Evolutionary conservation across 2,329 filamentous ascomycete species (phyloP).

Genomic region (Chaetomium olivaceum): DNA sequence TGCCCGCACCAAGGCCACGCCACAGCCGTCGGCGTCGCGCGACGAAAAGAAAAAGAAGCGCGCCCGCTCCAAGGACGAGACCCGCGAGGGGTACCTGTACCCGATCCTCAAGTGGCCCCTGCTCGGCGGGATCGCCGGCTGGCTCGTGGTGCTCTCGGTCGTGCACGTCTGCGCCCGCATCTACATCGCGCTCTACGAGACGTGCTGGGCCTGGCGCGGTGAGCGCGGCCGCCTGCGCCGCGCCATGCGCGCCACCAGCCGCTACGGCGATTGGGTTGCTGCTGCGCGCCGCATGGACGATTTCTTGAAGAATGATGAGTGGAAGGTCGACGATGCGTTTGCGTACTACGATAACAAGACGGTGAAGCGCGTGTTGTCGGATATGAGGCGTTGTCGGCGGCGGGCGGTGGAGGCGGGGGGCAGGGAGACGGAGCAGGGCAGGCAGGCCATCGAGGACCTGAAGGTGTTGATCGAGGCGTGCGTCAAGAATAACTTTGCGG

Average conservation of each 20-base stretch:
- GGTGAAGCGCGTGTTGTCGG: constrained; percentile 71
- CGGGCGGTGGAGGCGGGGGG: constrained; percentile 52
- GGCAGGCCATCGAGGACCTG: constrained; percentile 70
- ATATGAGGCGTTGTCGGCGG: constrained; percentile 67
- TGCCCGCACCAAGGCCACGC: constrained; percentile 32
- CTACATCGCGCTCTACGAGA: constrained; percentile 92
- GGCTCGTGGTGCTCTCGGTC: constrained; percentile 72
- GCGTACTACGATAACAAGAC: constrained; percentile 89
- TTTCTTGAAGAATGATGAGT: constrained; percentile 76
- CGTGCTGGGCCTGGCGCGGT: constrained; percentile 87
- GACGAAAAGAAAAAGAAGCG: not conserved
- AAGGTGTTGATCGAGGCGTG: constrained; percentile 80
- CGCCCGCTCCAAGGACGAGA: constrained; percentile 79
- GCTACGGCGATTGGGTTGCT: constrained; percentile 80
- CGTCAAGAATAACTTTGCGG: constrained; percentile 96
- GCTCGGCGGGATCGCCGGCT: constrained; percentile 74
- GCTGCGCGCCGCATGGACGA: constrained; percentile 77
- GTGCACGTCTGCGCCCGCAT: constrained; percentile 79
- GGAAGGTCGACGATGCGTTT: constrained; percentile 77
- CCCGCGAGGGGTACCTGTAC: constrained; percentile 90
- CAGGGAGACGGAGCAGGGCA: constrained; percentile 39
- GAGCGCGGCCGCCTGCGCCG: constrained; percentile 69
- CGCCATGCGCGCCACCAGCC: constrained; percentile 69
- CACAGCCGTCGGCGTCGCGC: not conserved
- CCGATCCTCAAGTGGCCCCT: constrained; percentile 89